Percentiles rank a stretch among this genome's conserved stretches.
Conservation (phyloP, 1,139 yeast genomes). For the Debaryomycetaceae sp. region DNA sequence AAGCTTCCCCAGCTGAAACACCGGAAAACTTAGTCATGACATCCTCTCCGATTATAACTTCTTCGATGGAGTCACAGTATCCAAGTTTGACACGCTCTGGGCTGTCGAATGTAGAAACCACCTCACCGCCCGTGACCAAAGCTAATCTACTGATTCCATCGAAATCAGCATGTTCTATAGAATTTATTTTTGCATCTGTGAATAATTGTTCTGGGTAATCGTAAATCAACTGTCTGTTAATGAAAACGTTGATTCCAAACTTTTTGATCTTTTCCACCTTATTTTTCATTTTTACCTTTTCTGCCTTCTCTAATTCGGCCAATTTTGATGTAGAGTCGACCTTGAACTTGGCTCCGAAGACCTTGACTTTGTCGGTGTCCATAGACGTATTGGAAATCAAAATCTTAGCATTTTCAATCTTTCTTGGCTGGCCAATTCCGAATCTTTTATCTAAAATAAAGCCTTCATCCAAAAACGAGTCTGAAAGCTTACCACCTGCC, state of each 20-base stretch:
- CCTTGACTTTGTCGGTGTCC: slow-evolving; percentile 96
- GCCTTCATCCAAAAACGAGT: slow-evolving; percentile 94
- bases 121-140: slow-evolving; percentile 96
- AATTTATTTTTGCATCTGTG: slow-evolving; percentile 80
- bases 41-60: slow-evolving; percentile 88
- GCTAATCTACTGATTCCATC: slow-evolving; percentile 98
- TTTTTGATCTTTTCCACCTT: slow-evolving; percentile 87
- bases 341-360: slow-evolving; percentile 96
- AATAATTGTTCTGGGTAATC: slow-evolving; percentile 97
- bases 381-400: slow-evolving; percentile 93
- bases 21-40: slow-evolving; percentile 86
- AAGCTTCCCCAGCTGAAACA: slow-evolving; percentile 93
- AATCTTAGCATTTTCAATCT: slow-evolving; percentile 76
- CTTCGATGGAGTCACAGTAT: slow-evolving; percentile 86
- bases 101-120: slow-evolving; percentile 91
- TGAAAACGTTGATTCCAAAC: slow-evolving; percentile 82
- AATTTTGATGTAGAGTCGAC: slow-evolving; percentile 93
- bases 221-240: slow-evolving; percentile 92
- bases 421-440: slow-evolving; percentile 93
- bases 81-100: slow-evolving; percentile 88
- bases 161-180: slow-evolving; percentile 97
- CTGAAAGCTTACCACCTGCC: slow-evolving; percentile 87
- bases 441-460: slow-evolving; percentile 87
- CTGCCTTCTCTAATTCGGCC: slow-evolving; percentile 95
- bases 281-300: slow-evolving; percentile 84